Percentiles rank a stretch among this genome's conserved stretches.
Conservation (phyloP, 2,329 filamentous ascomycete genomes). For the Decorospora gaudefroyi region DNA sequence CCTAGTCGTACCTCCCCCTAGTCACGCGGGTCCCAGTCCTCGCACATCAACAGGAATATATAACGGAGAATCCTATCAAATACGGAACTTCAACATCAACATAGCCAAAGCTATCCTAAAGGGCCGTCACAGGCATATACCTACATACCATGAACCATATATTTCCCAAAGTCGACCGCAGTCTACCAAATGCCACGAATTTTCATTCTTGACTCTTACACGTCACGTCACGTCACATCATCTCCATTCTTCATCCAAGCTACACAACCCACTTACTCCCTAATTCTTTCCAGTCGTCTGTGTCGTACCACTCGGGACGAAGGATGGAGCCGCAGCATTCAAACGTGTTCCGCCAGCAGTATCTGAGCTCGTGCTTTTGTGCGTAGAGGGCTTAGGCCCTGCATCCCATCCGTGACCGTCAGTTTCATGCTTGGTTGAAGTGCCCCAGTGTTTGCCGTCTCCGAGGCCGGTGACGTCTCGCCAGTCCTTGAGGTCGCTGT, state of each 20-base stretch:
- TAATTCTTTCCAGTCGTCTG: neutral
- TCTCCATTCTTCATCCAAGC: neutral
- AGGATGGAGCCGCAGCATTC: slow-evolving; percentile 1
- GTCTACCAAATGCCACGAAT: too few relatives aligned
- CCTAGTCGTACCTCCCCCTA: too few relatives aligned
- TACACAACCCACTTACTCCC: slow-evolving; percentile 1
- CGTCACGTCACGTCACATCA: neutral
- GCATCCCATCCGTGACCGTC: neutral
- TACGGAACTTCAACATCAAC: too few relatives aligned
- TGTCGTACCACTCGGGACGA: neutral
- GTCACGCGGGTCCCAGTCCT: too few relatives aligned
- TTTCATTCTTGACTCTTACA: too few relatives aligned
- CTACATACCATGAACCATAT: too few relatives aligned
- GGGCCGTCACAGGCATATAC: too few relatives aligned
- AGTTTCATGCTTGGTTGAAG: neutral
- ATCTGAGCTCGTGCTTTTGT: neutral
- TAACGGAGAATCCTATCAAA: too few relatives aligned
- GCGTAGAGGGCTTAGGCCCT: neutral
- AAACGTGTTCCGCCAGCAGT: too few relatives aligned
- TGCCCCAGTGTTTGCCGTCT: slow-evolving; percentile 10
- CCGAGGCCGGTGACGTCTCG: slow-evolving; percentile 9
- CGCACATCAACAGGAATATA: too few relatives aligned
- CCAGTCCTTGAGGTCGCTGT: slow-evolving; percentile 1
- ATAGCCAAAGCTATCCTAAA: too few relatives aligned
- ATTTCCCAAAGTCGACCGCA: too few relatives aligned